A percentile compares a stretch with the other conserved stretches of the same genome.
Conservation (phyloP, 176 grass and related monocot species). For the Bromus sterilis region DNA sequence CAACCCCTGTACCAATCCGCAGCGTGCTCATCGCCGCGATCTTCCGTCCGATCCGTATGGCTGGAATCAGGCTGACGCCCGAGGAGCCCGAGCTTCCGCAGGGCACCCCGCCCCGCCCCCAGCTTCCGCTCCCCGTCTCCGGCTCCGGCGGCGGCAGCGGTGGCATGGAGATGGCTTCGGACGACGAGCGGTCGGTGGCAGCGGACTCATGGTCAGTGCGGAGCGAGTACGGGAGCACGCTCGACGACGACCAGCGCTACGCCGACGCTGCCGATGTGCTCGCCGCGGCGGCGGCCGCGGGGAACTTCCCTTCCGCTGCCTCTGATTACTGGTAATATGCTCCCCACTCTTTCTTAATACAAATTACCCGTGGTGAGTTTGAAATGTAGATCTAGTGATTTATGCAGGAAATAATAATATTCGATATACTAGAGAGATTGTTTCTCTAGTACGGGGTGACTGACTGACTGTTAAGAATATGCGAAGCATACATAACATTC, state of each 20-base stretch:
- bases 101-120: conserved; percentile 36
- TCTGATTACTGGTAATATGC: conserved; percentile 75
- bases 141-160: conserved; percentile 21
- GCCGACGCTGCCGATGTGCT: conserved; percentile 70
- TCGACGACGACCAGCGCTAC: conserved; percentile 97
- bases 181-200: conserved; percentile 92
- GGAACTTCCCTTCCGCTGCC: conserved; percentile 64
- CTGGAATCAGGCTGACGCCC: conserved; percentile 43
- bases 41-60: conserved; percentile 39
- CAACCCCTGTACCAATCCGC: conserved; percentile 6
- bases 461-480: neutral
- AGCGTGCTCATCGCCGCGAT: conserved; percentile 9
- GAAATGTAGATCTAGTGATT: conserved; percentile 17
- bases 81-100: conserved; percentile 49
- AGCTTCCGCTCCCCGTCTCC: conserved; percentile 21
- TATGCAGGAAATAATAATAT: neutral
- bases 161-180: conserved; percentile 61
- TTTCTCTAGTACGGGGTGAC: neutral
- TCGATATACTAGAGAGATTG: neutral
- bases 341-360: neutral
- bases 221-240: conserved; percentile 94
- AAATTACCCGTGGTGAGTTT: neutral
- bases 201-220: conserved; percentile 97
- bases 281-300: conserved; percentile 28
- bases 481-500: neutral